Evolutionary conservation across 352 stramenopile species (phyloP), one percentile per base, ranked within the genome.

Genomic region (Globisporangium acanthophoron): DNA sequence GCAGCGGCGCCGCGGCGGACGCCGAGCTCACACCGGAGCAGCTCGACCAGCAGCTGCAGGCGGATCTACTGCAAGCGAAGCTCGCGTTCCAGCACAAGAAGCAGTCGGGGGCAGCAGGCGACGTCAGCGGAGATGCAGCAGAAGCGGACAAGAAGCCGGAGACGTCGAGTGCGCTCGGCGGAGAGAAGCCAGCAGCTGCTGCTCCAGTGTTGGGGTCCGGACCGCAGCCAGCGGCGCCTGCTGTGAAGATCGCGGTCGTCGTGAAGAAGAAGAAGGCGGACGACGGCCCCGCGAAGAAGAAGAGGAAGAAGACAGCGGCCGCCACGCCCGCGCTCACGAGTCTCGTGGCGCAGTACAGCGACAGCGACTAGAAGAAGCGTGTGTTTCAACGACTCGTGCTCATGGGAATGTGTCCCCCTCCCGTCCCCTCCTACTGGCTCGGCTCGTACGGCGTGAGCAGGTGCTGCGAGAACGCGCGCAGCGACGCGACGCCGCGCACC

Each of bases 371-470:
- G 16, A 29, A 51, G 12, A 51, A 24, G 21, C 21, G 46, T 13
- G 11, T 11, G 37, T 11, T 43, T 43, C 37, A 51, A 15, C 33
- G 20, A 35, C 1, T 20, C 46, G 3, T 37, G 46, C 31, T 27
- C 18, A 5, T 54, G 57, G 31, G 5, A 49, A 39, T 20, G 21
- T 27, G 49, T 27, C 24, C 43, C 41, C 15, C 4, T 56, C n/a
- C 66, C 52, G 18, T 40, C 63, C 37, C 31, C 57, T 40, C 51
- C 56, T 80, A 87, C 56, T 83, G 61, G 48, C 66, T 78, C 31
- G 82, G 82, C 62, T 97, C 88, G 74, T 96, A 97, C 52, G 96
- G 96, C 66, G 97, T 94, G 53, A 98, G 83, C 69, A 98, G 85
- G 56, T 97, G 85, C 71, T 97, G 74, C 5, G 93, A 98, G 71